Base-by-base conservation (phyloP, 163 green algal genomes). In the Coccomyxa subellipsoidea region DNA sequence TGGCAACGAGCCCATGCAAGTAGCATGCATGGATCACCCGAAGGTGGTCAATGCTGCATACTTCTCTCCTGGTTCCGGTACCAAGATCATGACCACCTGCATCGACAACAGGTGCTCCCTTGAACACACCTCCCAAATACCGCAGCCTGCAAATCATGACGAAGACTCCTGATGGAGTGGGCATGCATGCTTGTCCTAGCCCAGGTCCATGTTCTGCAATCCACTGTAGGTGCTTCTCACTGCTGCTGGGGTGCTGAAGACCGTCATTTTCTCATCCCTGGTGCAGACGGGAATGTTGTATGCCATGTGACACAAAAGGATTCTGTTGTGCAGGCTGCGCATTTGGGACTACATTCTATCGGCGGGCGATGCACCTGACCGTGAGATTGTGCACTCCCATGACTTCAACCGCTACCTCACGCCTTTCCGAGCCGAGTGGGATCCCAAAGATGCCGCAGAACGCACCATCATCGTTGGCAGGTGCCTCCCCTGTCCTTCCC, bases 381-480 rank as follows among this genome's bases (percentile, higher is more conserved):
- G 92, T 0, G 90, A 95, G 80, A 95, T 98, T 54, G 94, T 98
- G 35, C 95, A 98, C 90, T 91, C 82, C 69, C 94, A 97, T 79
- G 94, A 96, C 86, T 97, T 96, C 87, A 97, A 97, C 84, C 87
- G 93, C 72, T 95, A 98, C 88, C 84, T 98, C 23, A 95, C 93
- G 0, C 78, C 78, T 1, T 82, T 82, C 78, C 32, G 91, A 31
- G 95, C 92, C 0, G 94, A 98, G 88, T 98, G 94, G 93, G 93
- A 97, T 81, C 88, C 90, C 59, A 94, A 94, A 77, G 95, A 97
- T 80, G 81, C 85, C 27, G 18, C 81, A 5, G 89, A 94, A 76
- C 79, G 88, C 2, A 69, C 88, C 0, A 32, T 93, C n/a, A 80
- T 95, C 10, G 83, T 91, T 70, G 92, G 92, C 76, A 91, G 92